Evolutionary conservation across 2,329 filamentous ascomycete genomes (phyloP).

Genomic region (Exophiala mesophila): DNA sequence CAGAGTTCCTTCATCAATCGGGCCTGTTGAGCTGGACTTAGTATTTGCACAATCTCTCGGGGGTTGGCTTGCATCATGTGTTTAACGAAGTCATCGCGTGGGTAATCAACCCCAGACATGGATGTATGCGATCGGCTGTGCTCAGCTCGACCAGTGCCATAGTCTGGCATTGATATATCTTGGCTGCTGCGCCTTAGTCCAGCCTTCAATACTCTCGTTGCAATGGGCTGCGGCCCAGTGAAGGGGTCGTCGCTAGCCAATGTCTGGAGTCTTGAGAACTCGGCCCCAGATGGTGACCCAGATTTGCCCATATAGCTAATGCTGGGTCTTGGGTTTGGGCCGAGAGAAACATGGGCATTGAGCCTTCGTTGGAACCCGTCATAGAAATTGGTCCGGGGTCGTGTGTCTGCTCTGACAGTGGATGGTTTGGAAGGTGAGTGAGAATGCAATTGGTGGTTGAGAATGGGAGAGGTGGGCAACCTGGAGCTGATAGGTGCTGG

Average conservation of each 20-base stretch:
- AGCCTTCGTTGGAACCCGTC: conserved; percentile 14
- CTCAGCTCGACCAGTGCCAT: conserved; percentile 36
- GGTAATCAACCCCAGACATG: conserved; percentile 38
- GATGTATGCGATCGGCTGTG: conserved; percentile 39
- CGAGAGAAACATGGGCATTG: conserved; percentile 10
- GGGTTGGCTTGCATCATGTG: conserved; percentile 40
- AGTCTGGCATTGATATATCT: conserved; percentile 48
- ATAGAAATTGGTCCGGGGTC: not conserved
- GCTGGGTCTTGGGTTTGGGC: conserved; percentile 26
- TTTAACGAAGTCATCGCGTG: conserved; percentile 25
- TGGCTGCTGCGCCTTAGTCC: conserved; percentile 34
- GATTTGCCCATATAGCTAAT: conserved; percentile 23
- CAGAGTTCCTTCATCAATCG: conserved; percentile 35
- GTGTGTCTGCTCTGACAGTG: conserved; percentile 15
- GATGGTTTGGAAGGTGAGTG: conserved; percentile 54
- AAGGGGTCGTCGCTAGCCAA: conserved; percentile 36
- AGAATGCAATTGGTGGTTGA: conserved; percentile 50
- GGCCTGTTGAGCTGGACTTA: conserved; percentile 20
- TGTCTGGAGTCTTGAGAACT: not conserved
- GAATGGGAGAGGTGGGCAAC: conserved; percentile 2
- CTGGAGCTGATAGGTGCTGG: conserved; percentile 32
- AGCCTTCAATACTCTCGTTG: conserved; percentile 25
- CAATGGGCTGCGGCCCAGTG: conserved; percentile 34
- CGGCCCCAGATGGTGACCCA: not conserved
- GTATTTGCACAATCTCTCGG: conserved; percentile 27